Conservation (phyloP, 345 rosid species). For the Adansonia digitata region DNA sequence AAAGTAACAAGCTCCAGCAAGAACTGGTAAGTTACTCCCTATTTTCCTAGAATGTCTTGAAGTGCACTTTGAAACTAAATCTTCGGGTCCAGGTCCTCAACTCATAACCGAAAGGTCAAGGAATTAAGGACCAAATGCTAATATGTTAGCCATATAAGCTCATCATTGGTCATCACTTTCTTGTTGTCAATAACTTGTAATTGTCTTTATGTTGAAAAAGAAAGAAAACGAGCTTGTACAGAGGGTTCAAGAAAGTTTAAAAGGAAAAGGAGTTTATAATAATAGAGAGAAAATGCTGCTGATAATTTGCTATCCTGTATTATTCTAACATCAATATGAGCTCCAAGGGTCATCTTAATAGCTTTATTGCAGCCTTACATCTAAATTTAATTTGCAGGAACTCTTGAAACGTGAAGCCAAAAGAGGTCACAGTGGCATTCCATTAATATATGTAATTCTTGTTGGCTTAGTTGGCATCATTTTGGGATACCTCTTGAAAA, state of each 20-base stretch:
- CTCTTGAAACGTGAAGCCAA: constrained; percentile 41
- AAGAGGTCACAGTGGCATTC: constrained; percentile 35
- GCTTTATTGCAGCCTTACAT: neutral
- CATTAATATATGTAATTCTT: constrained; percentile 47
- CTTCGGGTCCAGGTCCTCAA: too few relatives aligned
- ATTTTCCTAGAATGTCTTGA: too few relatives aligned
- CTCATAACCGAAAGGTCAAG: neutral
- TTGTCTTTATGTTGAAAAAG: neutral
- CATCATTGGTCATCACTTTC: too few relatives aligned
- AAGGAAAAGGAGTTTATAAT: neutral
- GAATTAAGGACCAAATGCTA: neutral
- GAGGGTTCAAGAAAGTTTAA: neutral
- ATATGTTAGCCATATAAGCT: neutral
- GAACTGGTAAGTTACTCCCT: constrained; percentile 48
- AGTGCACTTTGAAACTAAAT: too few relatives aligned
- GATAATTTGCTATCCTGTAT: neutral
- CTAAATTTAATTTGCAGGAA: constrained; percentile 46
- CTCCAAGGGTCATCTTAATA: neutral
- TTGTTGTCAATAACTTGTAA: neutral
- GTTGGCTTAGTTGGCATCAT: constrained; percentile 65
- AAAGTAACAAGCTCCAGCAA: constrained; percentile 52
- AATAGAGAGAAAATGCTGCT: neutral
- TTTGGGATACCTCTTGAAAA: constrained; percentile 68
- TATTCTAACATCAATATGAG: neutral
- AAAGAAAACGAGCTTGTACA: neutral